A percentile compares a stretch with the other conserved stretches of the same genome.
phyloP scores from a whole-genome alignment of 2,329 filamentous ascomycete species.

The Knufia petricola region DNA sequence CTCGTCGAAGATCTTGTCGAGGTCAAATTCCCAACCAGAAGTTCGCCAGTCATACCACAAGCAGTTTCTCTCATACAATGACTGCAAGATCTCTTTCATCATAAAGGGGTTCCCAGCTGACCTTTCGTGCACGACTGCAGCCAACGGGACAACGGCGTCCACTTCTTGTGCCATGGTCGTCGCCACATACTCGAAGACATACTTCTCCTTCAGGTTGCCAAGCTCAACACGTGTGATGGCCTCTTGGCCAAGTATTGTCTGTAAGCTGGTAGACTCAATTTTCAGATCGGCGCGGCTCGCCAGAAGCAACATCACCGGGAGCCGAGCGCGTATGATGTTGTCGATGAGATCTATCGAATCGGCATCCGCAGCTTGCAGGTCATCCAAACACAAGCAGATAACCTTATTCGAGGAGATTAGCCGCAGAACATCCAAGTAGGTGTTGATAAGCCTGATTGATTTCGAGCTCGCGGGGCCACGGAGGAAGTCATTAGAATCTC shows the following conservation, averaged over 20 bases:
- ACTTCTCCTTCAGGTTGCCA: conserved; percentile 62
- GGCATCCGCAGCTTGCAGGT: conserved; percentile 80
- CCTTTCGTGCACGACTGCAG: conserved; percentile 79
- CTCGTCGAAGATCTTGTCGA: conserved; percentile 77
- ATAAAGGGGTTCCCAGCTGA: conserved; percentile 85
- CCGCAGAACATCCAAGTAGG: conserved; percentile 74
- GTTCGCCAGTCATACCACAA: conserved; percentile 85
- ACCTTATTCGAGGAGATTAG: conserved; percentile 75
- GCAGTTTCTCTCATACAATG: conserved; percentile 75
- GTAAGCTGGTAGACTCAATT: conserved; percentile 32
- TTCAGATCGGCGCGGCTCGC: conserved; percentile 62
- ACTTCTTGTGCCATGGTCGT: conserved; percentile 65
- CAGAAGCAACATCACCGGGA: conserved; percentile 73
- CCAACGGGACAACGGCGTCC: conserved; percentile 65
- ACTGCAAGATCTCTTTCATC: conserved; percentile 80
- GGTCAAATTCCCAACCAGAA: conserved; percentile 71
- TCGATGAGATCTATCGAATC: conserved; percentile 77
- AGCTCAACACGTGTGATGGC: conserved; percentile 61
- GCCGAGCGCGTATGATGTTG: conserved; percentile 65
- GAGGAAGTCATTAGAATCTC: conserved; percentile 27
- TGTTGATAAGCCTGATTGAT: conserved; percentile 70
- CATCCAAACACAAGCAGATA: conserved; percentile 80
- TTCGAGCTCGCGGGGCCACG: conserved; percentile 32
- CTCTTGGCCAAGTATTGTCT: conserved; percentile 42
- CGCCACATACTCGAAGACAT: conserved; percentile 74